phyloP scores from a whole-genome alignment of 2,329 filamentous ascomycete genomes.

The Cyphellophora europaea region DNA sequence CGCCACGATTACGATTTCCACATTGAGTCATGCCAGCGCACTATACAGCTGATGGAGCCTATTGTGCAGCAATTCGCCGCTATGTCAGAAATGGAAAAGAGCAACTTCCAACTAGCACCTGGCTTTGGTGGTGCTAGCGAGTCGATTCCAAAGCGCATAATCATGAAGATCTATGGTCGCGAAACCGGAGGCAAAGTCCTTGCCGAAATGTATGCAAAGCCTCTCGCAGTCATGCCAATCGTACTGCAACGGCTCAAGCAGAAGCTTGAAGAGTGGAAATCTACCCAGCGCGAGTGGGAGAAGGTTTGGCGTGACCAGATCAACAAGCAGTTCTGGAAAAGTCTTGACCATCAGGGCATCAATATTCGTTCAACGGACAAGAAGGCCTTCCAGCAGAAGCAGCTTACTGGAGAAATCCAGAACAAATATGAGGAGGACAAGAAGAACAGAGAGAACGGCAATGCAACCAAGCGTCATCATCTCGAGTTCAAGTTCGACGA shows the following conservation, averaged over 20 bases:
- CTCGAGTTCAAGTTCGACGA: constrained; percentile 67
- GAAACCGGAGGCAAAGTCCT: constrained; percentile 80
- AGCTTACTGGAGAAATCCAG: constrained; percentile 81
- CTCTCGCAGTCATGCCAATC: constrained; percentile 80
- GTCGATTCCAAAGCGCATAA: constrained; percentile 91
- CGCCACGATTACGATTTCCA: constrained; percentile 98
- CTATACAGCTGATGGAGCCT: constrained; percentile 90
- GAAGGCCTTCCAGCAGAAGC: constrained; percentile 80
- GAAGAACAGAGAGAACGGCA: constrained; percentile 54
- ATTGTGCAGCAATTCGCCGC: constrained; percentile 83
- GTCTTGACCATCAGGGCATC: constrained; percentile 92
- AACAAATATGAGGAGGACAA: constrained; percentile 87
- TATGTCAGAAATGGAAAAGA: constrained; percentile 63
- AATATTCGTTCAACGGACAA: constrained; percentile 84
- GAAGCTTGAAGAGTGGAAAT: constrained; percentile 96
- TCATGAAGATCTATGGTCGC: constrained; percentile 91
- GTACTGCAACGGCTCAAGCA: constrained; percentile 84
- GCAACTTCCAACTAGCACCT: constrained; percentile 66
- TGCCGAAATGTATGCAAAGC: constrained; percentile 72
- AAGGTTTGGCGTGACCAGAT: constrained; percentile 98
- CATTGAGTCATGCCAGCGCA: constrained; percentile 89
- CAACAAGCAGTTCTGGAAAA: constrained; percentile 88
- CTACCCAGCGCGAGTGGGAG: constrained; percentile 94
- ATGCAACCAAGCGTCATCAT: constrained; percentile 59
- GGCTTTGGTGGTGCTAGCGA: constrained; percentile 88